These are phyloP conservation scores for Avena atlantica DNA, from an alignment of 176 grass and related monocot genomes.

Conservation along the genomic window DNA sequence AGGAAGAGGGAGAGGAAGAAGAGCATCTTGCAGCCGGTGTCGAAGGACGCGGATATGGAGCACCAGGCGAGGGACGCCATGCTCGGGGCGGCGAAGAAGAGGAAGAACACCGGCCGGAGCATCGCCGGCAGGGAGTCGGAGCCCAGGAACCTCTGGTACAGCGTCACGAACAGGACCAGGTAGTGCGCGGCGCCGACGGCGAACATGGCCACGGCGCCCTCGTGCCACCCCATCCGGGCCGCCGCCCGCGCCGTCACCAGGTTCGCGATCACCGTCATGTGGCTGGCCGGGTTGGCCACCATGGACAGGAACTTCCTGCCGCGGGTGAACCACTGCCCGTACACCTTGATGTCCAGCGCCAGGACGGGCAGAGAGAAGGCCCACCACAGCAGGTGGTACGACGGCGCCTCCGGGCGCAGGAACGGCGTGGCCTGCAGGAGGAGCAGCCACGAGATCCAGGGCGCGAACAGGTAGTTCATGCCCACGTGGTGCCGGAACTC, in stretches of 20 bases:
- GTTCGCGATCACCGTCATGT: conserved; percentile 92
- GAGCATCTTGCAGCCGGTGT: conserved; percentile 88
- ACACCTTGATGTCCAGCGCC: conserved; percentile 83
- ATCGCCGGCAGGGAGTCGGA: conserved; percentile 79
- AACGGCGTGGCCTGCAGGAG: conserved; percentile 75
- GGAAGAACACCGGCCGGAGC: conserved; percentile 88
- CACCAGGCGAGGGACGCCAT: conserved; percentile 82
- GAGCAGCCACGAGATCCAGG: conserved; percentile 92
- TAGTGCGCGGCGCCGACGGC: conserved; percentile 82
- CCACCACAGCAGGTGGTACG: conserved; percentile 67
- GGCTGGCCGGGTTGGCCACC: conserved; percentile 92
- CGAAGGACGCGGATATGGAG: conserved; percentile 64
- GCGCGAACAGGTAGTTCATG: conserved; percentile 98
- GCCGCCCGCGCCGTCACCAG: conserved; percentile 72
- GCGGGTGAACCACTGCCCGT: conserved; percentile 93
- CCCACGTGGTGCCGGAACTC: conserved; percentile 91
- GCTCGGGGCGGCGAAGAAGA: conserved; percentile 91
- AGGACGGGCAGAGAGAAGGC: conserved; percentile 80
- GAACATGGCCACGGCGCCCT: conserved; percentile 85
- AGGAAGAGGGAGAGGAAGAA: conserved; percentile 96
- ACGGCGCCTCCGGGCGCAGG: conserved; percentile 42
- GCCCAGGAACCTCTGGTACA: conserved; percentile 81
- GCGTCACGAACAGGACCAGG: conserved; percentile 88
- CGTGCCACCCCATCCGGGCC: conserved; percentile 76
- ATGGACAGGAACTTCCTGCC: conserved; percentile 80